These are phyloP conservation scores for Macrophomina phaseolina DNA, from an alignment of 2,329 filamentous ascomycete genomes.

Conservation along the genomic window DNA sequence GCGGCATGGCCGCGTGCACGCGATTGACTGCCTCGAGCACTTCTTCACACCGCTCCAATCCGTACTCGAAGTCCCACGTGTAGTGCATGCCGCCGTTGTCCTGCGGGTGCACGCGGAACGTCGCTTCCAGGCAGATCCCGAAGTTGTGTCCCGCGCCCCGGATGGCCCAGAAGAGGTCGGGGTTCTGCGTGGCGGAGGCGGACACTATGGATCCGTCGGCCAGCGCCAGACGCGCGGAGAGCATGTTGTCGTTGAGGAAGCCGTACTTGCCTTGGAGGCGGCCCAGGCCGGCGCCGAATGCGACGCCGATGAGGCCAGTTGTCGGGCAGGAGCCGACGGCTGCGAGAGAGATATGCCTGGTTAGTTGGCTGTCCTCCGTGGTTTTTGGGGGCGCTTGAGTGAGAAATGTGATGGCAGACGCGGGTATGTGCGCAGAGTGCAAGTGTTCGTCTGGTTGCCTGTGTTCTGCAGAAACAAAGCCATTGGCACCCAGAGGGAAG, in stretches of 20 bases:
- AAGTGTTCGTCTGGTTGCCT: too few relatives aligned
- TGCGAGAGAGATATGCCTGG: neutral
- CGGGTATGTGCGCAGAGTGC: too few relatives aligned
- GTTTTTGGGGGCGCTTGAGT: too few relatives aligned
- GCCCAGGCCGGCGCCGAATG: conserved; percentile 4
- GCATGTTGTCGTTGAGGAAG: conserved; percentile 5
- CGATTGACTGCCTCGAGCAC: conserved; percentile 2
- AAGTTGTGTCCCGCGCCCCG: conserved; percentile 55
- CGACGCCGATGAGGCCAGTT: conserved; percentile 4
- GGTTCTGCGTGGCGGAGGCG: conserved; percentile 52
- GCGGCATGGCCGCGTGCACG: neutral
- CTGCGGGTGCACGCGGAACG: conserved; percentile 9
- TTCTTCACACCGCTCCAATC: neutral
- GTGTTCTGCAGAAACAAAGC: too few relatives aligned
- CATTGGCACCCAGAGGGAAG: too few relatives aligned
- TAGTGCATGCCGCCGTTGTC: conserved; percentile 6
- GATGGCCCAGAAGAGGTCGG: conserved; percentile 58
- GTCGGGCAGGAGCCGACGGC: conserved; percentile 12
- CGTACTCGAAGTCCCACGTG: conserved; percentile 9
- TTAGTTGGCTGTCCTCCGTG: too few relatives aligned
- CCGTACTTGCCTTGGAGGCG: conserved; percentile 13
- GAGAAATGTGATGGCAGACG: too few relatives aligned
- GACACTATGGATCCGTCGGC: conserved; percentile 48
- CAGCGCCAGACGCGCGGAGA: conserved; percentile 45
- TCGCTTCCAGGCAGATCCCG: conserved; percentile 40